Evolutionary conservation across 768 basidiomycete species (phyloP).

Genomic region (Suillus subluteus): DNA sequence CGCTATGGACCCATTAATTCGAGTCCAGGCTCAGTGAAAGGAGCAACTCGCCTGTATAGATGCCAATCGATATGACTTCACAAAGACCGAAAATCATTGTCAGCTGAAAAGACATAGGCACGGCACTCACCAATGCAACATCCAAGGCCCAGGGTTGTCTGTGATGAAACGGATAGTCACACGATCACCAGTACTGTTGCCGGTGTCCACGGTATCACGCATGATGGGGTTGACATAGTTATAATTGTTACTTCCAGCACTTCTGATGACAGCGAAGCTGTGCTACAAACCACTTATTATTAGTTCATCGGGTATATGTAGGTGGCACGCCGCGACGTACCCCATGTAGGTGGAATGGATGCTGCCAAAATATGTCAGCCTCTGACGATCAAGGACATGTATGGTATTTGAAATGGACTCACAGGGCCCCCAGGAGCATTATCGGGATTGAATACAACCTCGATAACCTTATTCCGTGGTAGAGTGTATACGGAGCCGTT

Average conservation of each 20-base stretch:
- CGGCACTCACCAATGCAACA: not conserved
- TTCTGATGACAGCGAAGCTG: not conserved
- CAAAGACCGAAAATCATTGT: not conserved
- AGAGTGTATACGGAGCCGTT: slow-evolving; percentile 48
- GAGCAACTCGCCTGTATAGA: not conserved
- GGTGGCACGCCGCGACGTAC: slow-evolving; percentile 9
- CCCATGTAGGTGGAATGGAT: slow-evolving; percentile 26
- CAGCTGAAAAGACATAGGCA: not conserved
- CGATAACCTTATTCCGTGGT: slow-evolving; percentile 49
- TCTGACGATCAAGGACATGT: not conserved
- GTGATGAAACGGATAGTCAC: not conserved
- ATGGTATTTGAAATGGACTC: not conserved
- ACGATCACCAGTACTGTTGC: not conserved
- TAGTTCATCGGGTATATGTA: not conserved
- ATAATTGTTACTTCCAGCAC: not conserved
- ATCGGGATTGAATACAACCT: slow-evolving; percentile 31
- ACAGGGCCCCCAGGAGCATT: slow-evolving; percentile 14
- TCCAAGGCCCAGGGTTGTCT: not conserved
- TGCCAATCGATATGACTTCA: slow-evolving; percentile 1
- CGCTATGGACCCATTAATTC: not conserved
- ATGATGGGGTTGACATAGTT: not conserved
- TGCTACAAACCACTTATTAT: not conserved
- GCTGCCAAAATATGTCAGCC: slow-evolving; percentile 19
- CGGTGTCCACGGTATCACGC: not conserved
- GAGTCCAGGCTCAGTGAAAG: not conserved